Base-by-base conservation (phyloP, 129 eudicot species). In the Escallonia herrerae region DNA sequence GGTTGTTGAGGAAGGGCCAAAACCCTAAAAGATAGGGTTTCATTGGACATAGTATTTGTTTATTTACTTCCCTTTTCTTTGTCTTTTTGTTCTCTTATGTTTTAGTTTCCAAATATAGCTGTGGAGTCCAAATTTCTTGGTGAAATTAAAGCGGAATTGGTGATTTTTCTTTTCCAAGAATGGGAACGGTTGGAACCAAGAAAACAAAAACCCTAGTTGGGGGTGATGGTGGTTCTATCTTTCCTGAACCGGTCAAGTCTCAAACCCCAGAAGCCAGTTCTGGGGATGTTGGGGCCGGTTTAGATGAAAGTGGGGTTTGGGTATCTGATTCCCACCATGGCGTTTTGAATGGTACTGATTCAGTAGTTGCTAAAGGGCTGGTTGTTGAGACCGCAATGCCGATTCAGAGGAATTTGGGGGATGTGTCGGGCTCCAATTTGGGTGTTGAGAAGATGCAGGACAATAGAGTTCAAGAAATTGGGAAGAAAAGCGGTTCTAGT, bases 151-250 rank as follows among this genome's bases (percentile, higher is more conserved):
- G 15, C 33, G 5, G 3, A 53, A 53, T 13, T 51, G 33, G 33
- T 51, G 56, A n/a, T 8, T 3, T n/a, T 7, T 6, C 5, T 12
- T 53, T 69, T 71, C 56, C 72, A 6, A 71, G 72, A 55, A 78
- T 78, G 83, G 83, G 60, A 43, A 48, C 13, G 2, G 65, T 15
- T 43, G 74, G 14, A 3, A 3, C n/a, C 12, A 51, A 51, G 13
- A 6, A 64, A 70, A 15, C 37, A 50, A 50, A 75, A 72, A 67
- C 78, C 76, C 68, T 74, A 64, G 47, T 5, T 12, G 78, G 12
- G 6, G 62, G 13, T 44, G 63, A 53, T 53, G 58, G 58, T 6
- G 13, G 7, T 53, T 9, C 58, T 13, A 15, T 53, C 58, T 53
- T 33, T 4, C n/a, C 40, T 1, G 47, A 12, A 15, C 2, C 55